Base-by-base conservation (phyloP, 768 basidiomycete genomes). In the Ephemerocybe angulata region DNA sequence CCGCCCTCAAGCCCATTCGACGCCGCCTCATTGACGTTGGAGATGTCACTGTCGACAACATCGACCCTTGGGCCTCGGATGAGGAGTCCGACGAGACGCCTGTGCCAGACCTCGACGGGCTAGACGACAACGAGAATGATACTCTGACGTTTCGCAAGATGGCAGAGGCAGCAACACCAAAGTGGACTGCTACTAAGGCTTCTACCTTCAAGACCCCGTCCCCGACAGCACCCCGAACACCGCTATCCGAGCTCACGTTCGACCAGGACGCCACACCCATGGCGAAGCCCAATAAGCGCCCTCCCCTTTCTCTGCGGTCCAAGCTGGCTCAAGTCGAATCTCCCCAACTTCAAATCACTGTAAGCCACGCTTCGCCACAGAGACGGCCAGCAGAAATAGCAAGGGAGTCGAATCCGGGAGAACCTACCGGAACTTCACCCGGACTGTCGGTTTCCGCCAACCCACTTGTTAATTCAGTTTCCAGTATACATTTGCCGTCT, bases 1-100 rank as follows among this genome's bases (percentile, higher is more conserved):
- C 62, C 21, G 60, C 60, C 15, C 63, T 69, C 22, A 60, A 67
- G 33, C 65, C 64, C 24, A 67, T 73, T 50, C 74, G 68, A 38
- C 72, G 70, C 38, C 73, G 77, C 30, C 72, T 81, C 35, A 66
- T 80, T 31, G 80, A 81, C 62, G 63, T 83, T 44, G 80, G 80
- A 25, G 80, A 83, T 56, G 66, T 73, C 11, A 79, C 80, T 0
- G 61, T 75, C 25, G 72, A 74, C 46, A 72, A 77, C 44, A 60
- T 67, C 10, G 66, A 66, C 21, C 65, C 68, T 47, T 63, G 67
- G 27, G 58, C 73, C 44, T 62, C 72, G 19, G 67, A 64, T 12
- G 71, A 72, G 42, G 67, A 69, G n/a, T 53, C 65, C 3, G 66
- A 72, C 31, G 66, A 65, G 10, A 62, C 62, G 30, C 55, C 65